A percentile compares a stretch with the other conserved stretches of the same genome.
Conservation (phyloP, 192 early-diverging fungal genomes). For the Coemansia sp. region DNA sequence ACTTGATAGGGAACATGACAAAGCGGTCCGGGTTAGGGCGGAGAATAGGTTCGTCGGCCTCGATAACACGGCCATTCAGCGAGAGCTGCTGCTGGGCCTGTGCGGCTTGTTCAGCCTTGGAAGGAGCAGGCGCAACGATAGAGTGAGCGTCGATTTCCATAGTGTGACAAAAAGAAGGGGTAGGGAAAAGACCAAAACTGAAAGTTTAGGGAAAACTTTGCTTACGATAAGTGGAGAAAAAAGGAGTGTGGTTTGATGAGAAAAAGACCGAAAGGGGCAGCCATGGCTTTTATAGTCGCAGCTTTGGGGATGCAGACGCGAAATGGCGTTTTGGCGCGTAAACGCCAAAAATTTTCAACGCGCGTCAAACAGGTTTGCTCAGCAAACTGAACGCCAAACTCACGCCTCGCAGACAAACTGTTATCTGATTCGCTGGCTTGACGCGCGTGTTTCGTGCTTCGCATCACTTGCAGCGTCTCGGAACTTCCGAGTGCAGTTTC, state of each 20-base stretch:
- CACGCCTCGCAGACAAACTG: constrained; percentile 6
- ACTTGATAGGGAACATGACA: constrained; percentile 92
- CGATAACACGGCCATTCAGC: constrained; percentile 39
- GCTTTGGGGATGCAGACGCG: constrained; percentile 3
- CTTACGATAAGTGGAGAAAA: constrained; percentile 7
- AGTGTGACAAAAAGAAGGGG: not conserved
- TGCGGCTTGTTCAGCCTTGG: constrained; percentile 30
- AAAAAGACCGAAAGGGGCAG: constrained; percentile 10
- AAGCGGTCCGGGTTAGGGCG: constrained; percentile 77
- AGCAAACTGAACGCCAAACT: constrained; percentile 6
- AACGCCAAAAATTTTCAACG: constrained; percentile 10
- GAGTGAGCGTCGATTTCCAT: constrained; percentile 37
- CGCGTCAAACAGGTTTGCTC: not conserved
- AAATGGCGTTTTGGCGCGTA: constrained; percentile 13
- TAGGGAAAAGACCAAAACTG: not conserved
- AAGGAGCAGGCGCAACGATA: constrained; percentile 10
- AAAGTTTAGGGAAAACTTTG: not conserved
- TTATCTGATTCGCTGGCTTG: not conserved
- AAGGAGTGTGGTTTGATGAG: not conserved
- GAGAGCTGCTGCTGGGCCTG: constrained; percentile 41
- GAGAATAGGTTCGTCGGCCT: constrained; percentile 60
- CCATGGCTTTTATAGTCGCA: not conserved
- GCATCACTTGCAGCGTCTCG: not conserved
- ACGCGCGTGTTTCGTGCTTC: constrained; percentile 6
- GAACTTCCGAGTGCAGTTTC: not conserved